A percentile compares a stretch with the other conserved stretches of the same genome.
These are phyloP conservation scores for Dissoconium aciculare DNA, from an alignment of 2,329 filamentous ascomycete genomes.

Conservation along the genomic window DNA sequence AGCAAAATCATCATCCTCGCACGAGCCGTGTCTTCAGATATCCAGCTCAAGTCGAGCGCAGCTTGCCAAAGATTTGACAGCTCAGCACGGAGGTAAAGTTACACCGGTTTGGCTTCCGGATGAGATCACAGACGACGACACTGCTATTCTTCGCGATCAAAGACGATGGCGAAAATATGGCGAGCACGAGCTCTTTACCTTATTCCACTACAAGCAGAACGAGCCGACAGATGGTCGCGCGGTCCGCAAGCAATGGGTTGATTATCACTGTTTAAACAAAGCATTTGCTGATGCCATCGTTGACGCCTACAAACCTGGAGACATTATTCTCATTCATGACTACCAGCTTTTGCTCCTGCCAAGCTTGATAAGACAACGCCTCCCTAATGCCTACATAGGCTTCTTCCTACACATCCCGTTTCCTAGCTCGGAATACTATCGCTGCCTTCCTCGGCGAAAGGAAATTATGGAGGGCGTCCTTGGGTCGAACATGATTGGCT, in stretches of 20 bases:
- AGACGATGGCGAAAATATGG: slow-evolving; percentile 77
- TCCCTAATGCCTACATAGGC: slow-evolving; percentile 81
- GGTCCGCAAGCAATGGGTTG: slow-evolving; percentile 72
- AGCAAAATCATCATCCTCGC: slow-evolving; percentile 10
- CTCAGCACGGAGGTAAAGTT: slow-evolving; percentile 61
- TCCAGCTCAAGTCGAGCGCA: slow-evolving; percentile 53
- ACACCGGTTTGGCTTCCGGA: slow-evolving; percentile 83
- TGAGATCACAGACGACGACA: slow-evolving; percentile 51
- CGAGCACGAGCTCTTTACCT: slow-evolving; percentile 78
- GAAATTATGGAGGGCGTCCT: slow-evolving; percentile 81
- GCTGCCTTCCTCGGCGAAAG: slow-evolving; percentile 75
- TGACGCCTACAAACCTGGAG: slow-evolving; percentile 78
- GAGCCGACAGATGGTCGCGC: slow-evolving; percentile 73
- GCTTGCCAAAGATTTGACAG: slow-evolving; percentile 58
- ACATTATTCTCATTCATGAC: slow-evolving; percentile 85
- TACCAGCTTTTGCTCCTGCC: slow-evolving; percentile 86
- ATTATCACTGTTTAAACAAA: slow-evolving; percentile 87
- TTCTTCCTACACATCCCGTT: slow-evolving; percentile 93
- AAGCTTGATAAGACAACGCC: slow-evolving; percentile 68
- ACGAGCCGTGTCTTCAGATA: slow-evolving; percentile 46
- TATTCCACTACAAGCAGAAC: slow-evolving; percentile 94
- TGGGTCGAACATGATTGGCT: slow-evolving; percentile 82
- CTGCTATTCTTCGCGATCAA: slow-evolving; percentile 64
- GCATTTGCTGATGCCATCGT: slow-evolving; percentile 82
- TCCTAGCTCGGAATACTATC: slow-evolving; percentile 87